Evolutionary conservation across 352 stramenopile species (phyloP).

Genomic region (Plasmopara halstedii): DNA sequence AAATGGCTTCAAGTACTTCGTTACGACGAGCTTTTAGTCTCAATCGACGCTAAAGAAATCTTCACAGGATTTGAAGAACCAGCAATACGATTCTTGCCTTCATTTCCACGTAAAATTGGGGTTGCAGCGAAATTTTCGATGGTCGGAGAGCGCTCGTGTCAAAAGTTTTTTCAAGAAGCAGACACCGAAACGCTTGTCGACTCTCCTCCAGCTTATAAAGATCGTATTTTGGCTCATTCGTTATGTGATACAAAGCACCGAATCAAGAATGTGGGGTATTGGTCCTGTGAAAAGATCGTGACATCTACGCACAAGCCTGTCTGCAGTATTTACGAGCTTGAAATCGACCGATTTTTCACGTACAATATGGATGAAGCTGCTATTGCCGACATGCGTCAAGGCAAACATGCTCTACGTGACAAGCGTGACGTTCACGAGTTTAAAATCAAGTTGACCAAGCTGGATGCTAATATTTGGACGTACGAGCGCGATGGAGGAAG

Average conservation of each 20-base stretch:
- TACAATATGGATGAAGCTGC: conserved; percentile 57
- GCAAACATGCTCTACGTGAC: conserved; percentile 45
- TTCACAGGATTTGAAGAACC: conserved; percentile 84
- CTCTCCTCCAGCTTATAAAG: conserved; percentile 54
- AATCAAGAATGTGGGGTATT: conserved; percentile 51
- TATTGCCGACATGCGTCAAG: conserved; percentile 31
- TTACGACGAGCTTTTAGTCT: conserved; percentile 58
- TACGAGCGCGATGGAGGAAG: conserved; percentile 28
- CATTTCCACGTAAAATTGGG: conserved; percentile 59
- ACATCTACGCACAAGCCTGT: conserved; percentile 71
- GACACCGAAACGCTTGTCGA: conserved; percentile 25
- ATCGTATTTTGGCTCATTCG: conserved; percentile 65
- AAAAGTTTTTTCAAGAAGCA: conserved; percentile 41
- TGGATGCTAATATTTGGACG: conserved; percentile 74
- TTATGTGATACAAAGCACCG: conserved; percentile 53
- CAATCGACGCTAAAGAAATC: conserved; percentile 74
- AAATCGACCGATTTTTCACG: conserved; percentile 66
- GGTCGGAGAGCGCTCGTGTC: conserved; percentile 48
- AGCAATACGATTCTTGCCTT: conserved; percentile 63
- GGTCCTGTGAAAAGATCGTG: conserved; percentile 54
- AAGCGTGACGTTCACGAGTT: conserved; percentile 62
- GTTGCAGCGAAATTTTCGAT: conserved; percentile 55
- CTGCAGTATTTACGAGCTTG: conserved; percentile 62
- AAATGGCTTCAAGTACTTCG: conserved; percentile 74
- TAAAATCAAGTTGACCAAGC: conserved; percentile 61